Base-by-base conservation (phyloP, 257 asterid species). In the Solanum dulcamara region DNA sequence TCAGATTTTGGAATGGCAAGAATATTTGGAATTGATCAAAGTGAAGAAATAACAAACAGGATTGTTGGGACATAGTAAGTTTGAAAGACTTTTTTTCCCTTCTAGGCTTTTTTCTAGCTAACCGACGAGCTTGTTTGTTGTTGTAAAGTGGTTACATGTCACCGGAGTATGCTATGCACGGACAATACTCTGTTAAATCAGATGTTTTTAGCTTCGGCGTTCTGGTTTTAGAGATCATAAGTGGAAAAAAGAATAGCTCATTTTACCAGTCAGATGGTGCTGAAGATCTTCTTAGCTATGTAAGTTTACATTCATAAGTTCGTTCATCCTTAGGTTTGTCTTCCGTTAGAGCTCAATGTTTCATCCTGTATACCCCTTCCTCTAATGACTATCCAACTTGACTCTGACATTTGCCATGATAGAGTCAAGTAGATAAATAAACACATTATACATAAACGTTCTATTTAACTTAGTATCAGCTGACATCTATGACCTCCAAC, bases 1-100 rank as follows among this genome's bases (percentile, higher is more conserved):
- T 81, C 89, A 42, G 89, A 89, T 80, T 89, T 87, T 83, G 88
- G 89, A 2, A 66, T 85, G 84, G 89, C 89, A 33, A 64, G 81
- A 11, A 42, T 85, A 38, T 79, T 87, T 55, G 67, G 15, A 3
- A 13, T 32, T 4, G 88, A 89, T 33, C 81, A 89, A 75, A 84
- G 40, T 28, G 84, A 79, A 80, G 88, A 42, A 11, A 68, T 48
- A n/a, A 89, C 87, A 28, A 81, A 18, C 24, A 88, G 38, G 30
- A 72, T 86, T 28, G 89, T 50, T 1, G 89, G 86, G 37, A 86
- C 89, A 22, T 84, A 33, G 89, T 88, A 71, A 84, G 86, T 75
- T 59, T 53, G 7, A 2, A 53, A 20, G 12, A 20, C 62, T 53
- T 53, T 24, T 24, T 0, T 1, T 53, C 20, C 20, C 62, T 12